These are phyloP conservation scores for Inosperma sp. DNA, from an alignment of 768 basidiomycete genomes.

Conservation along the genomic window DNA sequence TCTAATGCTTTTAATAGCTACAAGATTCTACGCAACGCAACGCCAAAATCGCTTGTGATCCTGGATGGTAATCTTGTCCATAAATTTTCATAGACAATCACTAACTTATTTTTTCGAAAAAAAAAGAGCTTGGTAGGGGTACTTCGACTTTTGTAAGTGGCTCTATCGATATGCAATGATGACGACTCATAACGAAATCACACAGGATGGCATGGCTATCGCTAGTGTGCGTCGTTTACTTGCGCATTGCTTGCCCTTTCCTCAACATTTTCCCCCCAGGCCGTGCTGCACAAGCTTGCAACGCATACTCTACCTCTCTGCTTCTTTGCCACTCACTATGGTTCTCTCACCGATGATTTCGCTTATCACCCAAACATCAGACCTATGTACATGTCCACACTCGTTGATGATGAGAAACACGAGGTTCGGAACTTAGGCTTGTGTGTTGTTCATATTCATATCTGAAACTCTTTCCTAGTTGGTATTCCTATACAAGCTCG, in stretches of 20 bases:
- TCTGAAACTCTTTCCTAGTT: conserved; percentile 44
- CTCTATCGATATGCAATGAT: not conserved
- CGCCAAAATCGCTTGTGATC: conserved; percentile 90
- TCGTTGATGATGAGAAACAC: conserved; percentile 87
- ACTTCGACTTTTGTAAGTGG: conserved; percentile 81
- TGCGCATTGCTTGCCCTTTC: not conserved
- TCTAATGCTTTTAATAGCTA: conserved; percentile 45
- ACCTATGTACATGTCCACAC: conserved; percentile 93
- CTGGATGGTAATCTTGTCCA: conserved; percentile 68
- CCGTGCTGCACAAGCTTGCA: conserved; percentile 91
- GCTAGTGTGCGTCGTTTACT: conserved; percentile 57
- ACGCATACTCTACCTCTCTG: conserved; percentile 88
- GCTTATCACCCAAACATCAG: conserved; percentile 88
- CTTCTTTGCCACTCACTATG: conserved; percentile 98
- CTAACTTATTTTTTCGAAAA: conserved; percentile 12
- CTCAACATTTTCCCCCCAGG: conserved; percentile 36
- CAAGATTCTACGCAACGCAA: conserved; percentile 90
- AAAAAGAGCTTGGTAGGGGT: conserved; percentile 83
- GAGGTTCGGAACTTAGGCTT: conserved; percentile 48
- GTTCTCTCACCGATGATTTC: conserved; percentile 92
- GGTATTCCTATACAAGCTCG: conserved; percentile 91
- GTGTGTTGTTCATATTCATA: not conserved
- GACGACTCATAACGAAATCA: conserved; percentile 4
- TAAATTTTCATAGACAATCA: not conserved
- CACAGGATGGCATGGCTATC: conserved; percentile 96